Evolutionary conservation across 2,329 filamentous ascomycete genomes (phyloP), one percentile per base, ranked within the genome.

Genomic region (Aspergillus pseudonomiae): DNA sequence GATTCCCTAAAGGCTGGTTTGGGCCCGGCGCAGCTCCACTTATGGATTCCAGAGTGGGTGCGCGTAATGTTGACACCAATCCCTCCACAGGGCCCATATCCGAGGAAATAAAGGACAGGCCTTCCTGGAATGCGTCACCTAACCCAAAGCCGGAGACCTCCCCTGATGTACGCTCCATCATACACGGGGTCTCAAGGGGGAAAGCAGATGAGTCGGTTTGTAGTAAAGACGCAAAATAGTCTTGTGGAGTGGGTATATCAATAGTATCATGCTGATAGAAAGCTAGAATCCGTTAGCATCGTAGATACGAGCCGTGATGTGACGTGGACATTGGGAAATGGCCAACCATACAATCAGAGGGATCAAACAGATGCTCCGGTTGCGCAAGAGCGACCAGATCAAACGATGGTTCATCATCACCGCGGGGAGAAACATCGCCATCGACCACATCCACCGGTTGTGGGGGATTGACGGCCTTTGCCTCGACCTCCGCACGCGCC

Each of bases 51-150:
- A 59, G 14, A 14, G 5, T 30, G n/a, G 43, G 43, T 2, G 30
- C 32, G 12, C 48, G 48, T n/a, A 52, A 52, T 32, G 48, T 52
- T n/a, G 57, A 50, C n/a, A 50, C n/a, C 14, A 45, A 50, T 41
- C 57, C 45, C 7, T 59, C 28, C 9, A 24, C 32, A 12, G 30
- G 26, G 11, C 48, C 24, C 24, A 52, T 32, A 7, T 52, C 48
- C 6, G 48, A 52, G 24, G 48, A 10, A 2, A 19, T 28, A 9
- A 52, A 32, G 6, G 48, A 52, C 28, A 32, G 16, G 4, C 48
- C 48, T 0, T 32, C 48, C 24, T 52, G 48, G 26, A 52, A 52
- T 26, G 21, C 48, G 10, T 52, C 26, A 6, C 16, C 48, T 7
- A 52, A 16, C 1, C 26, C 48, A 11, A 52, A 19, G 28, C 48